Base-by-base conservation (phyloP, 2,329 filamentous ascomycete species). In the Moelleriella libera region DNA sequence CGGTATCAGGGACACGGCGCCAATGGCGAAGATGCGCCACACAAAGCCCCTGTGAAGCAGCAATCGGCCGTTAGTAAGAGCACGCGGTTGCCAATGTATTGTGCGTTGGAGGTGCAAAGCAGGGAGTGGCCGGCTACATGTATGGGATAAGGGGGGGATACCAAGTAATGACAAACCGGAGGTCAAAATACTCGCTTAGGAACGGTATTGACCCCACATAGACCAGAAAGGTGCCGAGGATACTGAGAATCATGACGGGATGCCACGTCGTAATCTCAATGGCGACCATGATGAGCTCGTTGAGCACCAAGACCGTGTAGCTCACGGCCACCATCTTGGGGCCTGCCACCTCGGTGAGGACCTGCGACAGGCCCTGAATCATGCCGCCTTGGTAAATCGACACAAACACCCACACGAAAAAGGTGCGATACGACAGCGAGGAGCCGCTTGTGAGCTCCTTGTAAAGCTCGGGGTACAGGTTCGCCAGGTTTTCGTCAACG, bases 191-290 rank as follows among this genome's bases (percentile, higher is more conserved):
- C n/a, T 75, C 74, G 3, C 83, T 85, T 28, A 98, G 65, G 57
- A 96, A 94, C 2, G 92, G 92, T 21, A 97, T 72, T 40, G 80
- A 88, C 3, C 80, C 87, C 30, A 89, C 71, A 58, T 86, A 98
- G n/a, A 90, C 63, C 30, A 83, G 62, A 43, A 85, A 82, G 0
- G 92, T 98, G 11, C 87, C 89, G 5, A 95, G 59, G 51, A 97
- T 84, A 54, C 76, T 83, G 46, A 86, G 68, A 47, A 94, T 82
- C 89, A 97, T 97, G 52, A 90, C 74, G 40, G 84, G 84, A 64
- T 97, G 92, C 92, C 92, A 98, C 0, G 92, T 98, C 4, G 88
- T 95, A 56, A 98, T 86, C 61, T 95, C 86, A 50, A 94, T 87
- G 4, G 89, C 90, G 2, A 97, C 92, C 94, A 98, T 98, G 56